phyloP scores from a whole-genome alignment of 208 protist genomes.

The Crithidia acanthocephali region DNA sequence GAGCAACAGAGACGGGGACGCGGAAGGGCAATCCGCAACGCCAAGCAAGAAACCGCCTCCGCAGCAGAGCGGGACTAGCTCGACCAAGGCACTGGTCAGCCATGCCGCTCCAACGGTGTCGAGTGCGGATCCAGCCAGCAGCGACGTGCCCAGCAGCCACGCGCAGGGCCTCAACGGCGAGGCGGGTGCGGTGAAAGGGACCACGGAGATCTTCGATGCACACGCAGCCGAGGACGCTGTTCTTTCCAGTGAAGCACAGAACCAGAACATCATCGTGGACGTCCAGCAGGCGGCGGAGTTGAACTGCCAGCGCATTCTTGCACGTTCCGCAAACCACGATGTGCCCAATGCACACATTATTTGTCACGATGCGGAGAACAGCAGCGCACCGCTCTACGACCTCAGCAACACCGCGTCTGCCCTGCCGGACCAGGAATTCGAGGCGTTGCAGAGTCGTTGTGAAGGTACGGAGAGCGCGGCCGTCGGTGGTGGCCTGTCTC shows the following conservation, averaged over 20 bases:
- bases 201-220: too few relatives aligned
- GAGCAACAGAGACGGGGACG: background rate
- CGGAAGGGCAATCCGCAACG: background rate
- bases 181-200: too few relatives aligned
- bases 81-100: too few relatives aligned
- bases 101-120: too few relatives aligned
- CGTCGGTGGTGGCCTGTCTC: background rate
- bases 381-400: constrained; percentile 29
- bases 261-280: background rate
- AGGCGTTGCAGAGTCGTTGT: background rate
- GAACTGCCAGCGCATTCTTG: constrained; percentile 15
- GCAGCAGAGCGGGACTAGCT: background rate
- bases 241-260: too few relatives aligned
- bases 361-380: background rate
- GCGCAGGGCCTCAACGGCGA: background rate
- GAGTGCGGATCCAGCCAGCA: too few relatives aligned
- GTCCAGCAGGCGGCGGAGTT: constrained; percentile 13
- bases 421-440: background rate
- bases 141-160: background rate
- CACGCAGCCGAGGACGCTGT: too few relatives aligned
- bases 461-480: background rate
- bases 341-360: background rate
- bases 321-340: background rate
- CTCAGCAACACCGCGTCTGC: constrained; percentile 23
- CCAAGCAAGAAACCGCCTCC: background rate